These are phyloP conservation scores for Hibiscus tridactylites DNA, from an alignment of 345 rosid species.

Conservation along the genomic window DNA sequence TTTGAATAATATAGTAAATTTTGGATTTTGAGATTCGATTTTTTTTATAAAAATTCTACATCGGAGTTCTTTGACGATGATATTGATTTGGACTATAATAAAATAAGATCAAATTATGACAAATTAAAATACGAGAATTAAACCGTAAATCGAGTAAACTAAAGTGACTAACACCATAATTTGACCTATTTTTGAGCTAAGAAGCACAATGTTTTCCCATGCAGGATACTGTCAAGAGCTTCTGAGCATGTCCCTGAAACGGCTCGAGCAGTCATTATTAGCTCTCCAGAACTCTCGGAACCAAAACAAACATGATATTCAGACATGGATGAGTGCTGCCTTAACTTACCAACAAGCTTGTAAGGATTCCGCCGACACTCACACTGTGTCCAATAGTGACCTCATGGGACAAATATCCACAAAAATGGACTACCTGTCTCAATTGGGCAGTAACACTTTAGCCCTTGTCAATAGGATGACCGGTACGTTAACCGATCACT, in stretches of 20 bases:
- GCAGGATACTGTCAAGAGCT: conserved; percentile 48
- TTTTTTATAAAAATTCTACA: too few species aligned
- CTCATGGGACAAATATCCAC: conserved; percentile 23
- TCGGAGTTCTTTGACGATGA: too few species aligned
- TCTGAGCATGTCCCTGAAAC: conserved; percentile 42
- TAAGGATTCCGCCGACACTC: conserved; percentile 40
- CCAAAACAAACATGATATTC: conserved; percentile 42
- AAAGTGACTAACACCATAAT: neutral
- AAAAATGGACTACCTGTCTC: conserved; percentile 58
- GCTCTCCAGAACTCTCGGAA: conserved; percentile 32
- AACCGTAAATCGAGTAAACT: neutral
- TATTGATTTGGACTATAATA: too few species aligned
- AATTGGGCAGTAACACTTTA: conserved; percentile 49
- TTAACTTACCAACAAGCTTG: conserved; percentile 66
- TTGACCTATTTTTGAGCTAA: neutral
- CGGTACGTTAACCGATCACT: neutral
- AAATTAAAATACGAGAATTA: too few species aligned
- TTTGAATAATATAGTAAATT: too few species aligned
- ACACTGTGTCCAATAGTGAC: conserved; percentile 11
- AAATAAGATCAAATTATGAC: too few species aligned
- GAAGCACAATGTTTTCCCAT: neutral
- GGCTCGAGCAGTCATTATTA: conserved; percentile 42
- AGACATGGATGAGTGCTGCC: conserved; percentile 79
- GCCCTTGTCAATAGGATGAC: conserved; percentile 39
- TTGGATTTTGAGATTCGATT: too few species aligned